These are phyloP conservation scores for Alliaria petiolata DNA, from an alignment of 345 rosid species.

Conservation along the genomic window DNA sequence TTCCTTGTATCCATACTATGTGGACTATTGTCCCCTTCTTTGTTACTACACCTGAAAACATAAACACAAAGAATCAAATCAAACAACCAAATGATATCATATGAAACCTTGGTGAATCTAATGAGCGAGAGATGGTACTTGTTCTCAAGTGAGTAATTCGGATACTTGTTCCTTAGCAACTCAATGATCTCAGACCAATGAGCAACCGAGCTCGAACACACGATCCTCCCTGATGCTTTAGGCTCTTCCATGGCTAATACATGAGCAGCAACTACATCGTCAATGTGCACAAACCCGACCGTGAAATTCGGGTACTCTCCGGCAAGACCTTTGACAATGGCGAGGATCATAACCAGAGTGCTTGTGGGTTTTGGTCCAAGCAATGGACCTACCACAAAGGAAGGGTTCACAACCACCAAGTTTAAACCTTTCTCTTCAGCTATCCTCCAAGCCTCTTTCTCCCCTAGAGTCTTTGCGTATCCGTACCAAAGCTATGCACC, in stretches of 20 bases:
- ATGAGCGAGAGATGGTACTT: not conserved
- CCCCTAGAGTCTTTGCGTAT: constrained; percentile 74
- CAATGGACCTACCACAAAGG: constrained; percentile 79
- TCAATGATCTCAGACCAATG: constrained; percentile 71
- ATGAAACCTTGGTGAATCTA: not conserved
- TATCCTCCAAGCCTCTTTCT: constrained; percentile 82
- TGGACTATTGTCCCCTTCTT: constrained; percentile 58
- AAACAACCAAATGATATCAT: not conserved
- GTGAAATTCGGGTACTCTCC: constrained; percentile 74
- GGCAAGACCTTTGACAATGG: constrained; percentile 53
- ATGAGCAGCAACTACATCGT: constrained; percentile 73
- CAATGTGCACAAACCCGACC: constrained; percentile 79
- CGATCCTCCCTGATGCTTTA: constrained; percentile 64
- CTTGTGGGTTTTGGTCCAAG: constrained; percentile 86
- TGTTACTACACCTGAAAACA: constrained; percentile 50
- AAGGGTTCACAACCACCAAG: constrained; percentile 81
- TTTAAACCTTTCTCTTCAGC: constrained; percentile 64
- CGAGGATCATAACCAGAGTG: constrained; percentile 49
- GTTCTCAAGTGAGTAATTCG: constrained; percentile 35
- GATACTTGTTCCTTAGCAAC: constrained; percentile 68
- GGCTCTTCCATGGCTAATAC: constrained; percentile 72
- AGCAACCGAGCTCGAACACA: constrained; percentile 73
- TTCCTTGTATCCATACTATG: constrained; percentile 80
- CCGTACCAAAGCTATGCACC: constrained; percentile 78
- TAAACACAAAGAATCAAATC: not conserved